Evolutionary conservation across 495 filamentous ascomycete genomes (phyloP).

Genomic region (Podospora australis): DNA sequence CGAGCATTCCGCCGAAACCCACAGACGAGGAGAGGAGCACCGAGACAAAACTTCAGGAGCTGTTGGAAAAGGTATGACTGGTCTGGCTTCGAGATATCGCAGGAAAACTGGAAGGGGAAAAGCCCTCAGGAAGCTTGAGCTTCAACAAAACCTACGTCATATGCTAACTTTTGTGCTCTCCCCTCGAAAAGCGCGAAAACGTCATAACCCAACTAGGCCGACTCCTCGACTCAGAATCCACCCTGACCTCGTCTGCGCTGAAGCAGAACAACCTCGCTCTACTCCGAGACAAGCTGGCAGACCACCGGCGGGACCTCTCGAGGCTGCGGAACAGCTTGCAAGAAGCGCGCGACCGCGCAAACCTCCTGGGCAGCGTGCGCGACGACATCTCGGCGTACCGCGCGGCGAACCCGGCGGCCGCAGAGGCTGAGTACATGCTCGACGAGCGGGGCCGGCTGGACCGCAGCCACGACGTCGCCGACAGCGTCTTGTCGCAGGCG

Average conservation of each 20-base stretch:
- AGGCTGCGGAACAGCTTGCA: conserved; percentile 62
- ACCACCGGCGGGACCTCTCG: conserved; percentile 76
- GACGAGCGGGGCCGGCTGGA: conserved; percentile 82
- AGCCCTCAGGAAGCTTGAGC: background rate
- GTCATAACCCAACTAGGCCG: conserved; percentile 78
- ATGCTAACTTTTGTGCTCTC: conserved; percentile 6
- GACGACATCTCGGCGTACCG: conserved; percentile 89
- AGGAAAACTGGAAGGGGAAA: no score
- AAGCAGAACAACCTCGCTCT: conserved; percentile 93
- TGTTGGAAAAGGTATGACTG: conserved; percentile 62
- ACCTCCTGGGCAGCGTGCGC: conserved; percentile 85
- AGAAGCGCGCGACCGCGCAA: conserved; percentile 74
- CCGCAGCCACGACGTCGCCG: conserved; percentile 76
- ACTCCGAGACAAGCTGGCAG: conserved; percentile 80
- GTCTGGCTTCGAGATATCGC: no score
- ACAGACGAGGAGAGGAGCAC: conserved; percentile 76
- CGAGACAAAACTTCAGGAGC: conserved; percentile 75
- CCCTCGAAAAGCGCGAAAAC: conserved; percentile 64
- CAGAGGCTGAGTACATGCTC: conserved; percentile 94
- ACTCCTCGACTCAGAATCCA: conserved; percentile 90
- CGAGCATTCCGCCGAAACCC: conserved; percentile 73
- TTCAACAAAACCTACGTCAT: background rate
- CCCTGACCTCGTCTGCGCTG: conserved; percentile 77
- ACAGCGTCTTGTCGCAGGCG: conserved; percentile 89
- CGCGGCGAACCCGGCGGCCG: conserved; percentile 66